phyloP scores from a whole-genome alignment of 768 basidiomycete genomes.

The Tylopilus rubrobrunneus region DNA sequence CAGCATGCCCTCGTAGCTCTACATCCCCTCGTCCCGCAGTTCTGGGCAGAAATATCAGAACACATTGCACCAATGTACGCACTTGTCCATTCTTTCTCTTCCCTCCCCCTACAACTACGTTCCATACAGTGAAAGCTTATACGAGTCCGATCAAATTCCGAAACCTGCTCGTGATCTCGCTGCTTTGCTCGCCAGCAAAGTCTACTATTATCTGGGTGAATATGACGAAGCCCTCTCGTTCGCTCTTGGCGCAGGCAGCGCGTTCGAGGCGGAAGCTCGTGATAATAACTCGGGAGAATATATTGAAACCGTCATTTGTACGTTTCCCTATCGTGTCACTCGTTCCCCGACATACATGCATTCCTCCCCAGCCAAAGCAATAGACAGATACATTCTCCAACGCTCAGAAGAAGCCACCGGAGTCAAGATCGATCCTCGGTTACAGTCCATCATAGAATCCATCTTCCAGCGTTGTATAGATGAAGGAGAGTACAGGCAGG shows the following conservation, averaged over 20 bases:
- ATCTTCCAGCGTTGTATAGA: constrained; percentile 84
- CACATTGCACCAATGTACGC: constrained; percentile 84
- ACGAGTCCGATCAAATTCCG: constrained; percentile 77
- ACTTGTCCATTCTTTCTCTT: constrained; percentile 7
- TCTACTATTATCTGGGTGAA: constrained; percentile 95
- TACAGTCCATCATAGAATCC: constrained; percentile 82
- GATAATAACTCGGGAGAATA: constrained; percentile 74
- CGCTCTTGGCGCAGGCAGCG: constrained; percentile 84
- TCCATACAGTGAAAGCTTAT: constrained; percentile 72
- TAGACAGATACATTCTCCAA: constrained; percentile 85
- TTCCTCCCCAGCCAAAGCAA: constrained; percentile 75
- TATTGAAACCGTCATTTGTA: constrained; percentile 91
- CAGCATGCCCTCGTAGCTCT: constrained; percentile 87
- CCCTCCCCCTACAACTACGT: constrained; percentile 6
- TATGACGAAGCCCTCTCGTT: constrained; percentile 95
- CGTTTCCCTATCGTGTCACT: constrained; percentile 36
- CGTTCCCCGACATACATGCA: background rate
- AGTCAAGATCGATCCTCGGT: constrained; percentile 70
- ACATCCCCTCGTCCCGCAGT: constrained; percentile 81
- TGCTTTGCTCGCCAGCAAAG: constrained; percentile 92
- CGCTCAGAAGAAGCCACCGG: constrained; percentile 53
- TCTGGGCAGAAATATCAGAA: constrained; percentile 99
- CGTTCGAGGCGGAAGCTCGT: constrained; percentile 75
- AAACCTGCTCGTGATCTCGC: constrained; percentile 75
- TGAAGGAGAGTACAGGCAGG: constrained; percentile 91